Evolutionary conservation across 495 filamentous ascomycete species (phyloP), one percentile per base, ranked within the genome.

Genomic region (Penicillium ucsense): DNA sequence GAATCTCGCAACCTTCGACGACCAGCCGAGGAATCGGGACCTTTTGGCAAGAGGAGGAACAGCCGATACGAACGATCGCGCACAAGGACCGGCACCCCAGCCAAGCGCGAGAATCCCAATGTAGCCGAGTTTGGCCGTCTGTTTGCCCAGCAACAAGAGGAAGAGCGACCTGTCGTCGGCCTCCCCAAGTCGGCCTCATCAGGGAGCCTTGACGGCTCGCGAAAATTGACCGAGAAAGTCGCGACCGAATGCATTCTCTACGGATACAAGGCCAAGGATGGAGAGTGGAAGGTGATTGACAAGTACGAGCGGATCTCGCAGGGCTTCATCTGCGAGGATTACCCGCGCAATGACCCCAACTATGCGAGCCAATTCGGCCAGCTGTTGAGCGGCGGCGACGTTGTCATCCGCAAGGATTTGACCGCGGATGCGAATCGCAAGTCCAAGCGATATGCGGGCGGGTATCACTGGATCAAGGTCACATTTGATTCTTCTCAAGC

Each of bases 381-480:
- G 77, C 51, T 80, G 76, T 54, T 73, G 27, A 72, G 67, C 58
- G 70, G 67, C 38, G 81, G 84, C 53, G 80, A 86, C 62, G 73
- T 83, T 32, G 77, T 82, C 1, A 73, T 81, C 35, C 75, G 78
- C 27, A 62, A 73, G 38, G 71, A 77, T 5, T 61, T 94, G 11
- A 82, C 86, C 10, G 61, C 74, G 29, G 77, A 79, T 33, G 87
- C 91, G 53, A 81, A 86, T 51, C 73, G 71, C 46, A 85, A 88
- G 60, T 83, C 87, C 48, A 86, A 85, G 64, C 75, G 71, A 41
- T 85, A 84, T 51, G 81, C 81, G 20, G 83, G 87, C 45, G 89
- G 89, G 10, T 77, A 82, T 49, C 80, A 89, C 67, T 95, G 89
- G 89, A 86, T 95, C 54, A 95, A 94, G 57, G 75, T 95, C 43